Conservation (phyloP, 805 yeast species). For the Tanozyma kutaoensis region DNA sequence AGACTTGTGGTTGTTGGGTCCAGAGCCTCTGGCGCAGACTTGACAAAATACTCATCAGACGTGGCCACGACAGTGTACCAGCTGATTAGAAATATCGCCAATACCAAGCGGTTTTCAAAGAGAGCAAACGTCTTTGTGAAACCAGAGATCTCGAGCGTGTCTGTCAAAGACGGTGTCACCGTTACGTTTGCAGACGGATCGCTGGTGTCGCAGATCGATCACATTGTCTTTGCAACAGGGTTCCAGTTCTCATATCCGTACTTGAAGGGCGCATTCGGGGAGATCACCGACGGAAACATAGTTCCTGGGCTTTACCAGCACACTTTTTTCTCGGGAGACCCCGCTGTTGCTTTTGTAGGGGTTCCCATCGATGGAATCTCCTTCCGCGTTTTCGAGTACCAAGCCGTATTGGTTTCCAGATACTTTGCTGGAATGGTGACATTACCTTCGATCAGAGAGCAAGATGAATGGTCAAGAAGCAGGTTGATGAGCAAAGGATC, state of each 20-base stretch:
- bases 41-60: constrained; percentile 12
- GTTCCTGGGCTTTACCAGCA: constrained; percentile 45
- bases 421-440: constrained; percentile 42
- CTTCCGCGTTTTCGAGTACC: constrained; percentile 46
- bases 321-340: constrained; percentile 42
- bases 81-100: constrained; percentile 11
- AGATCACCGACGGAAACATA: constrained; percentile 22
- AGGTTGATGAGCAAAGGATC: constrained; percentile 29
- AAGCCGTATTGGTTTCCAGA: constrained; percentile 52
- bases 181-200: constrained; percentile 38
- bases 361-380: constrained; percentile 51
- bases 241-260: constrained; percentile 57
- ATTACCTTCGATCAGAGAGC: constrained; percentile 35
- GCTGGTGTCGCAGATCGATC: constrained; percentile 34
- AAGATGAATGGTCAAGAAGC: constrained; percentile 27
- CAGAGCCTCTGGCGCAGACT: constrained; percentile 16
- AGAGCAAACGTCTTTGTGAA: constrained; percentile 9
- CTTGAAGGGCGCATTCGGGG: constrained; percentile 30
- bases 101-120: constrained; percentile 5
- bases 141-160: constrained; percentile 13
- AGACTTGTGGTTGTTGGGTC: constrained; percentile 14
- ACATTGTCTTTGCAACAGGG: constrained; percentile 62
- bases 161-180: constrained; percentile 15
- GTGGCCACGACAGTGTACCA: constrained; percentile 13
- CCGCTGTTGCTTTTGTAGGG: constrained; percentile 51